Evolutionary conservation across 2,329 filamentous ascomycete species (phyloP).

Genomic region (Huntiella decipiens): DNA sequence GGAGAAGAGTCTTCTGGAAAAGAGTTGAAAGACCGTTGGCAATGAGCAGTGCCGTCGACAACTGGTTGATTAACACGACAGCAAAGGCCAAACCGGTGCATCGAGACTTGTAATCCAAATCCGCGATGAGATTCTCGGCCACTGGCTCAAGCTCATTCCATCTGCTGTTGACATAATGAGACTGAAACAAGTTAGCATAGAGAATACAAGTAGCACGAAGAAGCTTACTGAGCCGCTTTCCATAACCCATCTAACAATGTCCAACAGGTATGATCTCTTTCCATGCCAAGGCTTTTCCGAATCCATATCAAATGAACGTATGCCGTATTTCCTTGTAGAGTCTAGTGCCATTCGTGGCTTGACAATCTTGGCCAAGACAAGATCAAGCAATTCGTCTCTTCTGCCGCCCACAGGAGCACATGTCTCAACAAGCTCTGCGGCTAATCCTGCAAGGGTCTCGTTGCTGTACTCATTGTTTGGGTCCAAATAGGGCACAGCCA

Average conservation of each 20-base stretch:
- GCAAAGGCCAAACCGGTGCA: conserved; percentile 36
- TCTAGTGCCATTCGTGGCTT: neutral
- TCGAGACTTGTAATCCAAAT: conserved; percentile 34
- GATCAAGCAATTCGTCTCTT: conserved; percentile 4
- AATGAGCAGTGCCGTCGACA: conserved; percentile 32
- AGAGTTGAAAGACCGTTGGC: conserved; percentile 47
- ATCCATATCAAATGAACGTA: neutral
- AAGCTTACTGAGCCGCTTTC: conserved; percentile 4
- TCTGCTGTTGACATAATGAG: conserved; percentile 27
- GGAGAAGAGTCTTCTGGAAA: conserved; percentile 50
- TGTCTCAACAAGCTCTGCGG: neutral
- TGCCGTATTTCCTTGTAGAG: neutral
- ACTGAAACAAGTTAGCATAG: conserved; percentile 15
- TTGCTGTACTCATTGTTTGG: neutral
- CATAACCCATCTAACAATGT: conserved; percentile 10
- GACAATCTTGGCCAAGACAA: neutral
- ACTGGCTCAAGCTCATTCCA: conserved; percentile 56
- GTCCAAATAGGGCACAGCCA: neutral
- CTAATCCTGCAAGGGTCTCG: neutral
- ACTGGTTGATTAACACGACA: conserved; percentile 32
- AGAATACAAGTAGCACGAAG: neutral
- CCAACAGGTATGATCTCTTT: conserved; percentile 4
- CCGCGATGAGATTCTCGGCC: conserved; percentile 49
- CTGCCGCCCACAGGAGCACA: neutral
- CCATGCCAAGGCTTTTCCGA: conserved; percentile 11